A percentile compares a stretch with the other conserved stretches of the same genome.
Conservation (phyloP, 768 basidiomycete genomes). For the Mycena latifolia region DNA sequence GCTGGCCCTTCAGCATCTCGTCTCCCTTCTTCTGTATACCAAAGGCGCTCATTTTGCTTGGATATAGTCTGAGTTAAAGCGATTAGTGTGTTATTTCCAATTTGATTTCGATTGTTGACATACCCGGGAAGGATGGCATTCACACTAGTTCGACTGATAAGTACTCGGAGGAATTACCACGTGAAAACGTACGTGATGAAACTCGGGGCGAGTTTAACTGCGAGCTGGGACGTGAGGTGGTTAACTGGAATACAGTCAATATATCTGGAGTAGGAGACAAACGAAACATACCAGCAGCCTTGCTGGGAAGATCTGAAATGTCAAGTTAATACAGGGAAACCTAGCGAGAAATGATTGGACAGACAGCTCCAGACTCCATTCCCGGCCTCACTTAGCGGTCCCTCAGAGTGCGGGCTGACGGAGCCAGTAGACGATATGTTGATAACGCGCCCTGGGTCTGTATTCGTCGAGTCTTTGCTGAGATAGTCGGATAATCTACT, state of each 20-base stretch:
- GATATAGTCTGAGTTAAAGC: constrained; percentile 67
- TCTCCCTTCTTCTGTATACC: constrained; percentile 71
- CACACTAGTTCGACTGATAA: constrained; percentile 59
- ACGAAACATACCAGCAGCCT: constrained; percentile 83
- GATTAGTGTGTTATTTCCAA: too few species aligned
- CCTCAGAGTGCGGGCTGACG: constrained; percentile 64
- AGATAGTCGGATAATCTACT: constrained; percentile 69
- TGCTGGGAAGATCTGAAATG: constrained; percentile 78
- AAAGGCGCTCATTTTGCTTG: constrained; percentile 87
- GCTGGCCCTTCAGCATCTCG: constrained; percentile 68
- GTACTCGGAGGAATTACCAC: too few species aligned
- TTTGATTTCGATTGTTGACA: constrained; percentile 24
- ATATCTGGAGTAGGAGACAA: too few species aligned
- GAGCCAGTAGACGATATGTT: constrained; percentile 84
- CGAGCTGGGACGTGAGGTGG: constrained; percentile 81
- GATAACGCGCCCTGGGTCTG: constrained; percentile 81
- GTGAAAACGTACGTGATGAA: constrained; percentile 67
- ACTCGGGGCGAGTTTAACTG: constrained; percentile 69
- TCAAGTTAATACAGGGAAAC: constrained; percentile 2
- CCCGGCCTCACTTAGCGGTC: constrained; percentile 62
- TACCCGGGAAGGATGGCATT: constrained; percentile 90
- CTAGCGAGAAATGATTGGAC: constrained; percentile 43
- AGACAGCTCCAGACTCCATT: constrained; percentile 84
- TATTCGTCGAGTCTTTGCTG: constrained; percentile 70
- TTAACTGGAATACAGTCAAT: constrained; percentile 59